Evolutionary conservation across 163 green algal species (phyloP), one percentile per base, ranked within the genome.

Genomic region (Coccomyxa subellipsoidea): DNA sequence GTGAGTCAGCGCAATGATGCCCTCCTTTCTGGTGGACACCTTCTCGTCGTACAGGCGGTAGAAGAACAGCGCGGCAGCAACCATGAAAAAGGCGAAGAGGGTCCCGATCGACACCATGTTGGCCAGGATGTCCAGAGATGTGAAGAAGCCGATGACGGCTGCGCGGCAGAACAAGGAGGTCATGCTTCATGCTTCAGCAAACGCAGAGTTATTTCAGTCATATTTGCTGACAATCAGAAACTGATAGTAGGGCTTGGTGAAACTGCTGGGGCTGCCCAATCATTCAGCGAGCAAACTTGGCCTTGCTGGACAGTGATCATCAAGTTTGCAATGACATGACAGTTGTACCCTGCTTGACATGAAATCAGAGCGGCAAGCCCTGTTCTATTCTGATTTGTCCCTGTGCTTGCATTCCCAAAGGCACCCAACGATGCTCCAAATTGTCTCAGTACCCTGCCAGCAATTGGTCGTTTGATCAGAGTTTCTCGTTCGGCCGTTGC

Each of bases 31-130:
- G 66, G 66, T 73, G 21, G 66, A 73, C 8, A n/a, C 27, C 18
- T 73, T 21, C 29, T 32, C 0, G 66, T 73, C 66, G 66, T 73
- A 73, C 18, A 73, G 66, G 29, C 66, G 66, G 66, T 73, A 73
- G 66, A 73, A 73, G n/a, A 73, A 34, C 5, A 73, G 66, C 27
- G 29, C 21, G n/a, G 66, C 66, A 73, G 66, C 66, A 3, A 73
- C 66, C 27, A 36, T 73, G 2, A 73, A 73, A 23, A 73, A 73
- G 66, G 66, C 66, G 32, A 36, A 73, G 1, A 73, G n/a, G 18
- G 66, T 73, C 29, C 66, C 66, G n/a, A 73, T 73, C 21, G 66
- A 73, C 66, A 73, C 66, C 66, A 73, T 73, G 66, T 73, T 73
- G 27, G 66, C 66, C 29, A 73, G 66, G 7, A 73, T 73, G 66